A percentile compares a stretch with the other conserved stretches of the same genome.
These are phyloP conservation scores for Pseudogymnoascus sp. DNA, from an alignment of 2,329 filamentous ascomycete species.

Conservation along the genomic window DNA sequence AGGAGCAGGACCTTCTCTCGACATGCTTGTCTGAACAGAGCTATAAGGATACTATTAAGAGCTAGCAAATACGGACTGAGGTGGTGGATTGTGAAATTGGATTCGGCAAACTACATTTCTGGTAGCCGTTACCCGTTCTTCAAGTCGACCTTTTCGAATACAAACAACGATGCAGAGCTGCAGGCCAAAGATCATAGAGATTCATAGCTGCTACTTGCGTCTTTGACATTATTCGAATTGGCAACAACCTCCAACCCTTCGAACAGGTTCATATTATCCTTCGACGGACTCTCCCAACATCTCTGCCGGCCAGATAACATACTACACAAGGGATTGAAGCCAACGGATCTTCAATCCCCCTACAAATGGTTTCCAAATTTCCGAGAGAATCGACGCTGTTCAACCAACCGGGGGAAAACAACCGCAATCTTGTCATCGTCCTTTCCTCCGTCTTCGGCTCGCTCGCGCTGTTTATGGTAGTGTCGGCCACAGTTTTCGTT, in stretches of 20 bases:
- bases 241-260: neutral
- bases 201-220: neutral
- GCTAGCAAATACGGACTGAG: neutral
- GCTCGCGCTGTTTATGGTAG: neutral
- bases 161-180: neutral
- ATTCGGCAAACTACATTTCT: neutral
- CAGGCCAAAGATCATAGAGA: neutral
- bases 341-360: conserved; percentile 2
- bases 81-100: neutral
- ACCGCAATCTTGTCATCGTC: neutral
- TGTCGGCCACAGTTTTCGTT: neutral
- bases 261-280: neutral
- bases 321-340: neutral
- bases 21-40: neutral
- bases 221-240: neutral
- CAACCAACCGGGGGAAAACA: neutral
- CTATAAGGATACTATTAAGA: conserved; percentile 5
- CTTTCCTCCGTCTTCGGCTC: neutral
- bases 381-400: neutral
- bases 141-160: neutral
- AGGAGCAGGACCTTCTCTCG: conserved; percentile 1
- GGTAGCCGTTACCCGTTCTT: neutral
- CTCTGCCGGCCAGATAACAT: neutral
- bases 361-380: neutral
- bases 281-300: neutral